A percentile compares a stretch with the other conserved stretches of the same genome.
phyloP scores from a whole-genome alignment of 2,329 filamentous ascomycete genomes.

The Cladosporium sphaerospermum region DNA sequence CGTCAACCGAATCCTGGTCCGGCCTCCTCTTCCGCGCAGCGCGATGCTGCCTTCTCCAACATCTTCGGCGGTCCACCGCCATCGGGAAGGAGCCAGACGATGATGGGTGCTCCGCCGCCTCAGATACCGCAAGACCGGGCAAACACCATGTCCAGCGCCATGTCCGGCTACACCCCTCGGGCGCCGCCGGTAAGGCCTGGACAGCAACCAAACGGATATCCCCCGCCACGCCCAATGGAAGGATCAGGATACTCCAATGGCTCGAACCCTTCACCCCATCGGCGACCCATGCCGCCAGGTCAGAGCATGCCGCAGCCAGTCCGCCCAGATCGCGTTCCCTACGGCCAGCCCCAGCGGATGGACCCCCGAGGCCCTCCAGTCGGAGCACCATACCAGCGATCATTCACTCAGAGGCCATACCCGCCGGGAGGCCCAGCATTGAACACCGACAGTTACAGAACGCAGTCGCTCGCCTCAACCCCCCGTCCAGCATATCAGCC shows the following conservation, averaged over 20 bases:
- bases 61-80: conserved; percentile 88
- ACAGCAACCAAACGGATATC: conserved; percentile 26
- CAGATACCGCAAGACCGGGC: conserved; percentile 61
- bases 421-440: conserved; percentile 47
- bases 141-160: conserved; percentile 55
- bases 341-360: conserved; percentile 65
- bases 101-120: conserved; percentile 71
- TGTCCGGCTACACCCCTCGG: conserved; percentile 52
- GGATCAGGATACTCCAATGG: conserved; percentile 2
- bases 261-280: conserved; percentile 33
- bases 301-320: conserved; percentile 56
- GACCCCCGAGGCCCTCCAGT: conserved; percentile 51
- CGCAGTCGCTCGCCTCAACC: conserved; percentile 81
- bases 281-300: conserved; percentile 34
- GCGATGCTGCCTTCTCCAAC: conserved; percentile 91
- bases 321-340: conserved; percentile 61
- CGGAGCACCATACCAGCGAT: conserved; percentile 41
- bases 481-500: conserved; percentile 66
- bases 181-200: conserved; percentile 53
- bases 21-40: conserved; percentile 55
- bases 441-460: conserved; percentile 80
- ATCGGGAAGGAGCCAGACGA: conserved; percentile 86
- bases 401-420: conserved; percentile 28
- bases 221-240: conserved; percentile 18
- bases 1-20: conserved; percentile 45